phyloP scores from a whole-genome alignment of 1,139 yeast species.

The Candida neerlandica region DNA sequence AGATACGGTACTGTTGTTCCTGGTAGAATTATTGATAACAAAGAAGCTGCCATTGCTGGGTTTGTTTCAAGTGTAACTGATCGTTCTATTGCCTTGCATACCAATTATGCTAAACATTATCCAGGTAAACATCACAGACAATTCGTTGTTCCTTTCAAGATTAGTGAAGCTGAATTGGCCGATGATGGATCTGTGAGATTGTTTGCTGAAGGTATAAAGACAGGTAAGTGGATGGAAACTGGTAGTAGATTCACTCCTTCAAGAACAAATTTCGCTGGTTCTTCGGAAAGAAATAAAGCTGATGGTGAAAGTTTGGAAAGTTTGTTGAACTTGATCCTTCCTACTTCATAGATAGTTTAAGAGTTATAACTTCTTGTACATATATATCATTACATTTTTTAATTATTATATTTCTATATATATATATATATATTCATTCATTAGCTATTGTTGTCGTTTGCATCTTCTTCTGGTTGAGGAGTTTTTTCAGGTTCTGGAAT shows the following conservation, averaged over 20 bases:
- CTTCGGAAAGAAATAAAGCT: slow-evolving; percentile 38
- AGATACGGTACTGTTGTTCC: slow-evolving; percentile 60
- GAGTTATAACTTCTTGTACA: neutral
- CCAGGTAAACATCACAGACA: slow-evolving; percentile 51
- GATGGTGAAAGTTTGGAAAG: slow-evolving; percentile 37
- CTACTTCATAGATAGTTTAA: slow-evolving; percentile 10
- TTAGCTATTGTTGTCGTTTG: neutral
- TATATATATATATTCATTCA: slow-evolving; percentile 1
- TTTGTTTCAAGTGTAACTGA: slow-evolving; percentile 54
- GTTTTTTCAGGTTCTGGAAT: neutral
- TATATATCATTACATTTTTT: neutral
- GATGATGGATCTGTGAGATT: slow-evolving; percentile 41
- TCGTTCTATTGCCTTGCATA: slow-evolving; percentile 41
- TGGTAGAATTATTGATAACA: slow-evolving; percentile 64
- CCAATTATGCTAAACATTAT: slow-evolving; percentile 41
- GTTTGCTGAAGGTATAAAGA: slow-evolving; percentile 44
- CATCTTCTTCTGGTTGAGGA: neutral
- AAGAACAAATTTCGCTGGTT: slow-evolving; percentile 35
- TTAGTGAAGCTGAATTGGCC: slow-evolving; percentile 42
- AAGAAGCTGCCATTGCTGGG: slow-evolving; percentile 76
- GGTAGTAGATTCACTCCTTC: slow-evolving; percentile 31
- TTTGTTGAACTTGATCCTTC: slow-evolving; percentile 29
- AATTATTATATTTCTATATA: neutral
- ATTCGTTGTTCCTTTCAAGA: slow-evolving; percentile 47
- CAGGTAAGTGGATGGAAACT: slow-evolving; percentile 44